Conservation (phyloP, 1,284 basidiomycete species). For the Ustilago lituana region DNA sequence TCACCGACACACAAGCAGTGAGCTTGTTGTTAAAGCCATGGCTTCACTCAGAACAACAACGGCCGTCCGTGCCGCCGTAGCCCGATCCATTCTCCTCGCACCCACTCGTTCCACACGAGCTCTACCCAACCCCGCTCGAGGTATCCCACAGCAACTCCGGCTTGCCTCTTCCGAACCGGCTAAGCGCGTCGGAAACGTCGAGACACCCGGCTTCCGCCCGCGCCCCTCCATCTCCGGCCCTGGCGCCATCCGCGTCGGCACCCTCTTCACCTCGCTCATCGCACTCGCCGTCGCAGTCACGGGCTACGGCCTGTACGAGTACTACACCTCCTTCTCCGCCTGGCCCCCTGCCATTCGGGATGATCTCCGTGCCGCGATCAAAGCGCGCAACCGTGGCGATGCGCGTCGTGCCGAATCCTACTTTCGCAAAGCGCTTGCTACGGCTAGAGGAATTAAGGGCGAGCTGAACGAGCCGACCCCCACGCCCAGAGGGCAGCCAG, state of each 20-base stretch:
- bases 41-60: constrained; percentile 11
- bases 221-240: constrained; percentile 22
- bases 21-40: too few species aligned
- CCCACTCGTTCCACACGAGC: not conserved
- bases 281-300: constrained; percentile 62
- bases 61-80: not conserved
- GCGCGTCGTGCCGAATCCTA: constrained; percentile 50
- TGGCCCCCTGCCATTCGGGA: constrained; percentile 65
- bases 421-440: constrained; percentile 59
- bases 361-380: constrained; percentile 63
- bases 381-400: constrained; percentile 62
- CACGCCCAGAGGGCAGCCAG: constrained; percentile 21
- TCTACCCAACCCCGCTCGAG: not conserved
- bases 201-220: constrained; percentile 30
- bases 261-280: constrained; percentile 48
- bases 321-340: constrained; percentile 63
- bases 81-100: not conserved
- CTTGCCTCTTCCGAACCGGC: constrained; percentile 9
- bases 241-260: constrained; percentile 32
- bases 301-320: constrained; percentile 63
- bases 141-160: not conserved
- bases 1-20: not conserved
- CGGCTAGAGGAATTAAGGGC: constrained; percentile 39
- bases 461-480: constrained; percentile 40
- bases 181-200: constrained; percentile 33